phyloP scores from a whole-genome alignment of 148 eudicot species.

The Dysphania ambrosioides region DNA sequence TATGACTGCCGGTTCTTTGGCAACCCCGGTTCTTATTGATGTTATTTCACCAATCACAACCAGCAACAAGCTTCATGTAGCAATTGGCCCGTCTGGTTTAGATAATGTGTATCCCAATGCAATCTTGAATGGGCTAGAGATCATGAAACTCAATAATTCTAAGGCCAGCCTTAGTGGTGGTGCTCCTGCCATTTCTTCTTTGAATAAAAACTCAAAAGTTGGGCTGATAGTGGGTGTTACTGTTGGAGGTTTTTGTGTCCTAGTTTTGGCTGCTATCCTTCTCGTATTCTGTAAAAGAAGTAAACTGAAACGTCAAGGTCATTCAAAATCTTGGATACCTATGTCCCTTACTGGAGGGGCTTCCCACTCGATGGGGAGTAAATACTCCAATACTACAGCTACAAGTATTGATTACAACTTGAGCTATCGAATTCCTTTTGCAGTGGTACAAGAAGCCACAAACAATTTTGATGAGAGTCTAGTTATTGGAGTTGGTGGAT shows the following conservation, averaged over 20 bases:
- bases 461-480: constrained; percentile 51
- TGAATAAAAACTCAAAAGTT: constrained; percentile 24
- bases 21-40: constrained; percentile 39
- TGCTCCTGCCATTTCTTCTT: constrained; percentile 10
- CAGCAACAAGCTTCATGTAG: constrained; percentile 28
- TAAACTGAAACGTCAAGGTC: constrained; percentile 30
- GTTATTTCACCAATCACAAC: constrained; percentile 28
- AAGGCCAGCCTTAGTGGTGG: constrained; percentile 27
- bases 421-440: constrained; percentile 47
- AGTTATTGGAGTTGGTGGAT: constrained; percentile 61
- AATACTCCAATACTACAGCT: constrained; percentile 44
- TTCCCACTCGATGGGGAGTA: constrained; percentile 44
- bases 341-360: constrained; percentile 40
- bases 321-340: constrained; percentile 51
- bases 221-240: constrained; percentile 37
- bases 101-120: constrained; percentile 31
- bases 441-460: constrained; percentile 49
- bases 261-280: constrained; percentile 33
- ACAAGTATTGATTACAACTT: constrained; percentile 40
- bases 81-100: constrained; percentile 41
- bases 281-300: constrained; percentile 30
- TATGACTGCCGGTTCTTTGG: constrained; percentile 21
- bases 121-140: constrained; percentile 57
- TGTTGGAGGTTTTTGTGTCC: constrained; percentile 29
- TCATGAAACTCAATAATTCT: constrained; percentile 49